These are phyloP conservation scores for Tetrapisispora arboricola DNA, from an alignment of 805 yeast species.

Conservation along the genomic window DNA sequence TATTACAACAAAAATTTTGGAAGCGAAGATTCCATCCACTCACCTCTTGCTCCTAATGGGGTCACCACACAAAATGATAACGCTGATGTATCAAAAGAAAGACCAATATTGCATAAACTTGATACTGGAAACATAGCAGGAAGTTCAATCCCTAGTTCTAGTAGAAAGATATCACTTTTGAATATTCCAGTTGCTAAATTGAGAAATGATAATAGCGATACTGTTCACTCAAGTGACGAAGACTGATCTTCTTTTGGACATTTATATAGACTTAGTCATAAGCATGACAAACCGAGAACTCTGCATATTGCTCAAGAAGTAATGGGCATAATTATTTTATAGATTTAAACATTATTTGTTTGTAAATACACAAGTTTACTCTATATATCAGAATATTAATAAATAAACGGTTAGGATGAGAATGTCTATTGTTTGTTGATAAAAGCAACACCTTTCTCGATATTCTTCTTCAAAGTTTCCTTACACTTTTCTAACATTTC, in stretches of 20 bases:
- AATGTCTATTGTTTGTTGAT: slow-evolving; percentile 30
- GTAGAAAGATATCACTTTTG: slow-evolving; percentile 17
- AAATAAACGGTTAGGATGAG: not conserved
- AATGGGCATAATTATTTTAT: not conserved
- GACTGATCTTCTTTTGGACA: not conserved
- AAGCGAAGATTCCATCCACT: slow-evolving; percentile 5
- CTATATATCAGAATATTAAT: slow-evolving; percentile 1
- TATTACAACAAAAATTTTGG: slow-evolving; percentile 8
- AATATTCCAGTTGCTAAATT: slow-evolving; percentile 24
- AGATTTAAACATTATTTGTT: not conserved
- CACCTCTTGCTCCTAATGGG: not conserved
- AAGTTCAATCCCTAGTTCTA: slow-evolving; percentile 1
- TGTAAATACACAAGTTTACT: not conserved
- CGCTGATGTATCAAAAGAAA: not conserved
- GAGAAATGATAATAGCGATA: slow-evolving; percentile 10
- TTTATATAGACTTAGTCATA: not conserved
- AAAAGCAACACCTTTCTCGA: slow-evolving; percentile 86
- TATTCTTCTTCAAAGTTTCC: slow-evolving; percentile 84
- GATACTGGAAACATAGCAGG: not conserved
- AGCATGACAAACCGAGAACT: too few species aligned
- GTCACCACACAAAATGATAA: not conserved
- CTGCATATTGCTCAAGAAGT: not conserved
- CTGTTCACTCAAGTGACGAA: not conserved
- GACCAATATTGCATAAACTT: not conserved
- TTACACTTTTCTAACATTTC: slow-evolving; percentile 72